These are phyloP conservation scores for Linnemannia exigua DNA, from an alignment of 192 early-diverging fungal genomes.

Conservation along the genomic window DNA sequence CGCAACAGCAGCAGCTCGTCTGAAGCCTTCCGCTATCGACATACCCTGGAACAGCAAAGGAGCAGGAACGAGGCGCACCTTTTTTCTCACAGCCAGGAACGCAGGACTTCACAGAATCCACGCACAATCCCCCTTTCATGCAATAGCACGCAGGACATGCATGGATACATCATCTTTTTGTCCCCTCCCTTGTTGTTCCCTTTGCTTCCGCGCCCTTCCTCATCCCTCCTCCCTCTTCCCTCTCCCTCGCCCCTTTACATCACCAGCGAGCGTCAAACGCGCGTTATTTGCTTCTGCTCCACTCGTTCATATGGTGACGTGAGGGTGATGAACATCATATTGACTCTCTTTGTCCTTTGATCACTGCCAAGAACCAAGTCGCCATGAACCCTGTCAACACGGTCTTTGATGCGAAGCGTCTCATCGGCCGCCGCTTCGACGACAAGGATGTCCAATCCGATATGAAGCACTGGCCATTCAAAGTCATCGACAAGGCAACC, in stretches of 20 bases:
- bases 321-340: not conserved
- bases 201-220: not conserved
- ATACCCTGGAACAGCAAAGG: no score
- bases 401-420: conserved; percentile 98
- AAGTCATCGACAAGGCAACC: conserved; percentile 86
- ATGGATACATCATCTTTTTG: conserved; percentile 7
- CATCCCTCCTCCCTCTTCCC: no score
- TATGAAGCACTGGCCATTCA: conserved; percentile 99
- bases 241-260: no score
- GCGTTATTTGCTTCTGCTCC: no score
- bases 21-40: no score
- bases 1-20: no score
- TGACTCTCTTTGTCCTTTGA: not conserved
- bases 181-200: not conserved
- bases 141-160: conserved; percentile 3
- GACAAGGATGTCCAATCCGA: conserved; percentile 97
- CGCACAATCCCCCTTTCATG: conserved; percentile 3
- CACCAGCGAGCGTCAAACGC: no score
- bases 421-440: conserved; percentile 95
- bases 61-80: no score
- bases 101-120: not conserved
- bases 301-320: no score
- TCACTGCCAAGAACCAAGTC: conserved; percentile 94
- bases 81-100: not conserved
- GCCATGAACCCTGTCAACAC: conserved; percentile 99